Percentiles rank a stretch among this genome's conserved stretches.
phyloP scores from a whole-genome alignment of 768 basidiomycete species.

The Scleroderma citrinum region DNA sequence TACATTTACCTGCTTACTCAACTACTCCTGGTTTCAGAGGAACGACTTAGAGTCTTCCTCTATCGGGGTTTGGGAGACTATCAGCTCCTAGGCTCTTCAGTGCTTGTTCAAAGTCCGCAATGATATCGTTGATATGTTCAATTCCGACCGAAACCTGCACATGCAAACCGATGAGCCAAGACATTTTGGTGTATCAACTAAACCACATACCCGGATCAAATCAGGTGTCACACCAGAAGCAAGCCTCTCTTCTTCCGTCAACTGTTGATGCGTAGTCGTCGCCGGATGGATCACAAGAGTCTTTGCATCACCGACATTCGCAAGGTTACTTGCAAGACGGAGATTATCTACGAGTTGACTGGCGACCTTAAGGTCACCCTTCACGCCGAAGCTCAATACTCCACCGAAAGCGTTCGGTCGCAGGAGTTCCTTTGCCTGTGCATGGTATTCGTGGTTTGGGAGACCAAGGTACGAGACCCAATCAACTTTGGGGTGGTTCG shows the following conservation, averaged over 20 bases:
- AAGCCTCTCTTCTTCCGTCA: conserved; percentile 42
- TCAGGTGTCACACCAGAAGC: conserved; percentile 49
- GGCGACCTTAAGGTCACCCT: conserved; percentile 46
- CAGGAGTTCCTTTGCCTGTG: conserved; percentile 50
- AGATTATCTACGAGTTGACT: conserved; percentile 65
- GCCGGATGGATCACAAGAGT: conserved; percentile 57
- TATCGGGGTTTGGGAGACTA: too few species aligned
- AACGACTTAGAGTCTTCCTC: too few species aligned
- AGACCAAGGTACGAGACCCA: conserved; percentile 83
- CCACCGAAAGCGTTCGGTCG: conserved; percentile 56
- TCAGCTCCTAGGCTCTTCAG: conserved; percentile 25
- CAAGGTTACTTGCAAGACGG: conserved; percentile 64
- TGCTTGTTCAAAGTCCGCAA: conserved; percentile 41
- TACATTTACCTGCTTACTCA: too few species aligned
- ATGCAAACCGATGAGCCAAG: background rate
- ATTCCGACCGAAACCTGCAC: conserved; percentile 39
- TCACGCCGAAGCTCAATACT: conserved; percentile 73
- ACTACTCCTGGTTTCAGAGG: too few species aligned
- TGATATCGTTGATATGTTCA: conserved; percentile 41
- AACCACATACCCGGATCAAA: conserved; percentile 44
- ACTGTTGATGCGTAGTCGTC: conserved; percentile 55
- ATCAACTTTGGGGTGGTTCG: conserved; percentile 55
- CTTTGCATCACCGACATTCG: conserved; percentile 66
- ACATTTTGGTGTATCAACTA: background rate
- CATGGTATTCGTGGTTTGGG: conserved; percentile 52